Evolutionary conservation across 208 protist genomes (phyloP), one percentile per base, ranked within the genome.

Genomic region (Novymonas esmeraldas): DNA sequence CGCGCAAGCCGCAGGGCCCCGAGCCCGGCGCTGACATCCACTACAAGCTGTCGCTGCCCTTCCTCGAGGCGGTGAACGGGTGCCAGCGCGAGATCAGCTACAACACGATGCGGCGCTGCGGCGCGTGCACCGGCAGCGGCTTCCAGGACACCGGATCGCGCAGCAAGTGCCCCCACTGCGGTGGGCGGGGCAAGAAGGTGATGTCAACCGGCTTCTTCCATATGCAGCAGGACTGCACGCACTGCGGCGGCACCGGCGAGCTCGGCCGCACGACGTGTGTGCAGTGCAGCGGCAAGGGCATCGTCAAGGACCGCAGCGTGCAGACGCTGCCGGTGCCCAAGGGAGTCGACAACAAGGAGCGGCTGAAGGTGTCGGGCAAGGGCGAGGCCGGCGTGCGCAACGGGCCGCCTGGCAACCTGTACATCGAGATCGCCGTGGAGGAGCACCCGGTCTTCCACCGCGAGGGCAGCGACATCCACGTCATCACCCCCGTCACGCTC

Each of bases 191-290:
- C 11, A 95, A 95, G 81, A 93, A 91, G 73, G 87, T 95, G 33
- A 95, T 95, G 87, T 92, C 85, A 38, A 95, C 89, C 6, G 92
- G 92, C 38, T 97, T 95, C 76, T 97, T 95, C 51, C 90, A 95
- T 73, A 92, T 97, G 85, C 87, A 97, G 73, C 87, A 97, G 68
- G 87, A 94, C 74, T 97, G 92, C 71, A 92, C 89, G 18, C 77
- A 91, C 75, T 97, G 92, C 74, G 90, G 89, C 28, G 92, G 92
- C 26, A 90, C 89, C 22, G 92, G 92, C 22, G 86, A 97, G 75
- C 74, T 90, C 24, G 83, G 86, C 38, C 81, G 85, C 22, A 82
- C 81, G 6, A 87, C 88, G 24, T 97, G 92, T 70, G 84, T 80
- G 39, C 73, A 82, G 71, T 97, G 92, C 72, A 91, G 84, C 59